These are phyloP conservation scores for Cryptococcus sp. DNA, from an alignment of 1,284 basidiomycete genomes.

Conservation along the genomic window DNA sequence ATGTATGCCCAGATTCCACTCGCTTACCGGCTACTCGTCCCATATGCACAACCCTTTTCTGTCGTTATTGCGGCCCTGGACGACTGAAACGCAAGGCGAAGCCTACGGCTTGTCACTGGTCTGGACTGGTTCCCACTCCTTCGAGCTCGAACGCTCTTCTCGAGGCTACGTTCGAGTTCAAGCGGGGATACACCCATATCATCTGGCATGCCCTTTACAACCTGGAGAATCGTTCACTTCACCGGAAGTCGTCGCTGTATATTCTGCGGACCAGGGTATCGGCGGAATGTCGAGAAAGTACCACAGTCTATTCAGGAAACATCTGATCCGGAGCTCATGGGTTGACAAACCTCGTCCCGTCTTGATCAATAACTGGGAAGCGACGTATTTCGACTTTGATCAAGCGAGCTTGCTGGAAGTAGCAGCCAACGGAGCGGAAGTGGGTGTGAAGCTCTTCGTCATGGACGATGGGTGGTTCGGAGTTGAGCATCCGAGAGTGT, in stretches of 20 bases:
- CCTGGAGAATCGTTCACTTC: constrained; percentile 30
- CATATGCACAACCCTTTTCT: constrained; percentile 41
- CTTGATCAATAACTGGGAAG: constrained; percentile 46
- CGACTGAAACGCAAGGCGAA: constrained; percentile 27
- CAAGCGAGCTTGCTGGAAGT: constrained; percentile 23
- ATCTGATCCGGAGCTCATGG: constrained; percentile 23
- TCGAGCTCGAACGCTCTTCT: constrained; percentile 25
- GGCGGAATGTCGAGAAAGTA: constrained; percentile 16
- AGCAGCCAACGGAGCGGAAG: constrained; percentile 24
- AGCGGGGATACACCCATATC: constrained; percentile 37
- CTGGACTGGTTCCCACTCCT: constrained; percentile 32
- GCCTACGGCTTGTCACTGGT: constrained; percentile 35
- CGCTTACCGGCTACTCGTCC: constrained; percentile 32
- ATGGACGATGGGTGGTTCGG: constrained; percentile 49
- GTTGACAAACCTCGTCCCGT: constrained; percentile 24
- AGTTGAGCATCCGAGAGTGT: constrained; percentile 29
- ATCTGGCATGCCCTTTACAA: constrained; percentile 28
- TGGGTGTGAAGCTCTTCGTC: constrained; percentile 40
- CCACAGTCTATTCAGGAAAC: constrained; percentile 34
- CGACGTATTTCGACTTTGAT: constrained; percentile 39
- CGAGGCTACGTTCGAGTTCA: constrained; percentile 23
- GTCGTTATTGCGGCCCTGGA: constrained; percentile 22
- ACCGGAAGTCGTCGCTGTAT: constrained; percentile 38
- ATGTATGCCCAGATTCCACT: constrained; percentile 27
- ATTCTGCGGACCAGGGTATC: constrained; percentile 21